Evolutionary conservation across 768 basidiomycete species (phyloP), one percentile per base, ranked within the genome.

Genomic region (Calocybe cyanea): DNA sequence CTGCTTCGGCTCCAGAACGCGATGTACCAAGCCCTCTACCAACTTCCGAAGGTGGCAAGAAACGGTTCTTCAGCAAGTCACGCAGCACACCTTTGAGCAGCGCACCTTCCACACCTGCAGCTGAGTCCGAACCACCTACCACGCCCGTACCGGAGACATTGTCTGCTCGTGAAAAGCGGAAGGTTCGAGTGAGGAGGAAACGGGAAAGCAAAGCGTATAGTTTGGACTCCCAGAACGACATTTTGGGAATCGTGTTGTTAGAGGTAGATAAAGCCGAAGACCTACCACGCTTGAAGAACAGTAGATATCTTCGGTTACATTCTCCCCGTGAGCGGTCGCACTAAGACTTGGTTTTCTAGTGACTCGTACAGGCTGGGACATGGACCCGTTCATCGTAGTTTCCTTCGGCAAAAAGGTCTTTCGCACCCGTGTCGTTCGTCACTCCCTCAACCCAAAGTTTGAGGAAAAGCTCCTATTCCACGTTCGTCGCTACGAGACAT

Each of bases 381-480:
- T 97, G 93, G 93, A 97, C 57, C 93, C 94, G 0, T 98, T 97
- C 58, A 88, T 91, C 18, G 92, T 99, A 50, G 78, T 94, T 52
- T 92, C 91, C 2, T 99, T 99, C 52, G 91, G 94, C 23, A 94
- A 93, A 70, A 98, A 96, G 63, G 90, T 97, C 4, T 98, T 98
- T 69, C 77, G 94, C 2, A 97, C 94, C 0, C 83, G 88, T 24
- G 82, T 92, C 20, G 83, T 93, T 44, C 79, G 92, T 3, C 91
- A 93, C 63, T 83, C 80, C 0, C 69, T 67, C 47, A 92, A 89
- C 60, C 95, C 96, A 0, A 75, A 76, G 1, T 98, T 93, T 90
- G 89, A 97, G 50, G 93, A 97, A 68, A 94, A 95, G 63, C 70
- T 98, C 2, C 76, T 96, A 9, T 98, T 97, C 73, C 94, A 96